phyloP scores from a whole-genome alignment of 169 alveolate species.

The Theileria parva region DNA sequence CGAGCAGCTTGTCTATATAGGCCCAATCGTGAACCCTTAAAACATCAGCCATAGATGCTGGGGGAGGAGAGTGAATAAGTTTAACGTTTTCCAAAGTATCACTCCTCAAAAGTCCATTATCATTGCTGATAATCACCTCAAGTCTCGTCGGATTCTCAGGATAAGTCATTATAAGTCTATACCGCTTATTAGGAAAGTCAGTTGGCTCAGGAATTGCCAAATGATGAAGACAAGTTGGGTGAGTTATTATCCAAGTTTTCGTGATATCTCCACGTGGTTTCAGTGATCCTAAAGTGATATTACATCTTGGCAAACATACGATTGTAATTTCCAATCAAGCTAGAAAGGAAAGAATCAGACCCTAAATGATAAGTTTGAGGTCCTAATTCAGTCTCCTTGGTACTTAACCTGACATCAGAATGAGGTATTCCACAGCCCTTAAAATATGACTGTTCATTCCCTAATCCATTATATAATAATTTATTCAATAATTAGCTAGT shows the following conservation, averaged over 20 bases:
- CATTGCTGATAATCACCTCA: conserved; percentile 83
- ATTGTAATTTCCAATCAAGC: not conserved
- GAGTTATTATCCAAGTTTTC: conserved; percentile 65
- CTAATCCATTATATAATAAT: not conserved
- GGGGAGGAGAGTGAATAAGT: conserved; percentile 75
- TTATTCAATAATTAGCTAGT: no score
- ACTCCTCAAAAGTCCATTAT: conserved; percentile 81
- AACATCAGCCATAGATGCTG: conserved; percentile 89
- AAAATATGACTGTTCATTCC: not conserved
- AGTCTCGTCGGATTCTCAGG: conserved; percentile 90
- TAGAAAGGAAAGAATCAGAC: not conserved
- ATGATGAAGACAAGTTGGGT: conserved; percentile 80
- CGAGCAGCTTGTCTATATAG: conserved; percentile 81
- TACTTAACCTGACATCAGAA: not conserved
- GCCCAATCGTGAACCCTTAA: conserved; percentile 93
- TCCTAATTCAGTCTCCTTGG: not conserved
- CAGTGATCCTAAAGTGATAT: not conserved
- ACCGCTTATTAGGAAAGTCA: conserved; percentile 82
- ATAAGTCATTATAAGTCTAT: conserved; percentile 76
- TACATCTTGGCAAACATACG: not conserved
- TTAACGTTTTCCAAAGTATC: conserved; percentile 77
- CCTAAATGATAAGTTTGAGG: not conserved
- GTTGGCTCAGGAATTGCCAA: conserved; percentile 88
- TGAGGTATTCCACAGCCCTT: conserved; percentile 46
- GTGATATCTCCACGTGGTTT: not conserved